These are phyloP conservation scores for Aaosphaeria arxii DNA, from an alignment of 2,329 filamentous ascomycete genomes.

Conservation along the genomic window DNA sequence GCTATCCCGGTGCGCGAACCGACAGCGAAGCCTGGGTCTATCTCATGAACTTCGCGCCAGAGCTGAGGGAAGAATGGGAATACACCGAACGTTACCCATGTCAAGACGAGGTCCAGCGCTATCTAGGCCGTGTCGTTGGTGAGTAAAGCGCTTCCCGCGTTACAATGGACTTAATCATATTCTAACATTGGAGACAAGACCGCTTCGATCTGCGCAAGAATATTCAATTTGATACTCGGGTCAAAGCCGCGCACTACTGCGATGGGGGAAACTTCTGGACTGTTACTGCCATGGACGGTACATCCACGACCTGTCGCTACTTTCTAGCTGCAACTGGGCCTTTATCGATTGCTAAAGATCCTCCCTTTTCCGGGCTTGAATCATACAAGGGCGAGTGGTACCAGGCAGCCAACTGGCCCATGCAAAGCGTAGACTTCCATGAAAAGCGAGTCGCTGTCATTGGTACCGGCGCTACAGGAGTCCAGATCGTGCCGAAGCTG, in stretches of 20 bases:
- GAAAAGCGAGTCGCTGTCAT: slow-evolving; percentile 59
- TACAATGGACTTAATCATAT: too few relatives aligned
- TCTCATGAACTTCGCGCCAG: background rate
- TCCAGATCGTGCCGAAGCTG: slow-evolving; percentile 60
- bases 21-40: slow-evolving; percentile 9
- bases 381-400: background rate
- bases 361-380: background rate
- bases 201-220: background rate
- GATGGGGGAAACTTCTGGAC: background rate
- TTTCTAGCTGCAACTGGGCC: background rate
- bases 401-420: slow-evolving; percentile 45
- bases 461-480: slow-evolving; percentile 60
- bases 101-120: background rate
- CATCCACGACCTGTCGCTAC: background rate
- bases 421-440: slow-evolving; percentile 49
- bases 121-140: background rate
- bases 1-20: slow-evolving; percentile 29
- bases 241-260: background rate
- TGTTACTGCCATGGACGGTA: background rate
- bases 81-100: background rate
- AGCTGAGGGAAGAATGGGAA: background rate
- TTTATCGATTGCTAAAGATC: background rate
- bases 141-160: too few relatives aligned
- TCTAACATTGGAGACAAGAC: background rate
- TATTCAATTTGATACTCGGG: background rate